Evolutionary conservation across 1,284 basidiomycete species (phyloP).

Genomic region (Moesziomyces sp.): DNA sequence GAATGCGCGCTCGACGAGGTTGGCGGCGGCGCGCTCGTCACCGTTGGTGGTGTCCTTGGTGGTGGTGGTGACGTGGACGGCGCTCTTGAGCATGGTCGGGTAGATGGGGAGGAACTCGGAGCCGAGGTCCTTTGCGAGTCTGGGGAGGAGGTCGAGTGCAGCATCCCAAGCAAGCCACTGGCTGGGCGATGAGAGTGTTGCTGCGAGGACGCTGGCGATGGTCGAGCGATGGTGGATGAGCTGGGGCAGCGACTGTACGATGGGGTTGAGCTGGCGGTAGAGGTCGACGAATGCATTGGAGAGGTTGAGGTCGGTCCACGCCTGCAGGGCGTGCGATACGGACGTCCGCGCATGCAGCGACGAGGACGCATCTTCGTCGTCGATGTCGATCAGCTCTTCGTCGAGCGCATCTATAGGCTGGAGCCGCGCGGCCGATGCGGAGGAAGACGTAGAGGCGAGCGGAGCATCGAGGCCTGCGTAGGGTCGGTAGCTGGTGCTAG

Average conservation of each 20-base stretch:
- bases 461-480: constrained; percentile 58
- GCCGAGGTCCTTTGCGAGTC: constrained; percentile 63
- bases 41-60: constrained; percentile 58
- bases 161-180: constrained; percentile 64
- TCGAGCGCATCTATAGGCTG: constrained; percentile 9
- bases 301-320: constrained; percentile 66
- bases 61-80: constrained; percentile 57
- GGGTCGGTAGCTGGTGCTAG: constrained; percentile 45
- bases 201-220: constrained; percentile 41
- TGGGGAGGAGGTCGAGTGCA: constrained; percentile 63
- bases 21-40: constrained; percentile 61
- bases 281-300: constrained; percentile 61
- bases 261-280: constrained; percentile 40
- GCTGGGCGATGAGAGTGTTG: constrained; percentile 18
- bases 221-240: constrained; percentile 61
- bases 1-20: constrained; percentile 64
- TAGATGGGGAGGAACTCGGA: constrained; percentile 65
- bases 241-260: constrained; percentile 58
- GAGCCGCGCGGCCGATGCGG: constrained; percentile 13
- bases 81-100: constrained; percentile 49
- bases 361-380: constrained; percentile 39
- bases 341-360: constrained; percentile 52
- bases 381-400: constrained; percentile 6
- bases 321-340: constrained; percentile 54
- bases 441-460: constrained; percentile 18